Conservation (phyloP, 805 yeast genomes). For the Brettanomyces bruxellensis region DNA sequence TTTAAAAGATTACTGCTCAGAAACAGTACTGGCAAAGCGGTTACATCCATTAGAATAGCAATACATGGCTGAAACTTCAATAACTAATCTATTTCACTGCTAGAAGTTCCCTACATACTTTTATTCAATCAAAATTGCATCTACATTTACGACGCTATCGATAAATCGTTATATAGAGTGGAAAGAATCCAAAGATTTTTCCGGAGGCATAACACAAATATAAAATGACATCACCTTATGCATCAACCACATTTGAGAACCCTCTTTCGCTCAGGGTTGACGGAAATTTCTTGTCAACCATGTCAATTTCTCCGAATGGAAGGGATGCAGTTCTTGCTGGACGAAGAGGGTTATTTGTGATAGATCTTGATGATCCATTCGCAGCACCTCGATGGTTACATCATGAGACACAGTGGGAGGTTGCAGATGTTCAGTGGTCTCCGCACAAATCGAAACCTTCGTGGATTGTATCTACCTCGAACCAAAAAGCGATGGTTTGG, state of each 20-base stretch:
- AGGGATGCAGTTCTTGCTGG: conserved; percentile 90
- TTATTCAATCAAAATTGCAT: no score
- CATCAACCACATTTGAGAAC: conserved; percentile 64
- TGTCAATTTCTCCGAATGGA: conserved; percentile 83
- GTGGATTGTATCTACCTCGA: conserved; percentile 91
- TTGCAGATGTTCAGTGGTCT: conserved; percentile 98
- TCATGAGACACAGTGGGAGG: conserved; percentile 94
- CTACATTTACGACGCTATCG: no score
- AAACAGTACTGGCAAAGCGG: no score
- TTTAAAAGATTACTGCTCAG: no score
- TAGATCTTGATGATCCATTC: conserved; percentile 94
- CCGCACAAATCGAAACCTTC: conserved; percentile 79
- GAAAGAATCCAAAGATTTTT: no score
- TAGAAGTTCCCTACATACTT: no score
- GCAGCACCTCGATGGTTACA: conserved; percentile 91
- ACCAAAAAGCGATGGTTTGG: conserved; percentile 95
- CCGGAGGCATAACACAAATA: not conserved
- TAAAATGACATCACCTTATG: conserved; percentile 18
- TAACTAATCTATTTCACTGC: no score
- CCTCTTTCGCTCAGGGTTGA: conserved; percentile 80
- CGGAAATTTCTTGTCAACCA: conserved; percentile 78
- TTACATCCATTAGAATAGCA: no score
- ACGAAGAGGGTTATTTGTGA: conserved; percentile 71
- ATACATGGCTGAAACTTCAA: no score
- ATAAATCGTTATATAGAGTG: no score